Conservation (phyloP, 2,329 filamentous ascomycete genomes). For the Penicillium sp. region DNA sequence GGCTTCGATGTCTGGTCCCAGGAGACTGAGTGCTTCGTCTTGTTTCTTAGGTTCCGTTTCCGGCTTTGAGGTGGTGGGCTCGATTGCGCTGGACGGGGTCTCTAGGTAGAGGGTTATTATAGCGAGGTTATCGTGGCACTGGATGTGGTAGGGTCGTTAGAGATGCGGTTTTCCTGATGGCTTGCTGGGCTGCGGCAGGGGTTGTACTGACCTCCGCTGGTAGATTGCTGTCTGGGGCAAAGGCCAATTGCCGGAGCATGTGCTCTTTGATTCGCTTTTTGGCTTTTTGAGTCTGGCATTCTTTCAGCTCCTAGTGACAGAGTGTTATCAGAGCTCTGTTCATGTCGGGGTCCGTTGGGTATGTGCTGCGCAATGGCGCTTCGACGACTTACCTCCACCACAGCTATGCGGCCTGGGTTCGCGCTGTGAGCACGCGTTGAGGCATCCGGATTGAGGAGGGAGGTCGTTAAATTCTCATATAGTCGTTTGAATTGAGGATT, state of each 20-base stretch:
- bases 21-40: slow-evolving; percentile 29
- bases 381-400: slow-evolving; percentile 30
- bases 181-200: background rate
- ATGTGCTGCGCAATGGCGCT: background rate
- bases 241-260: slow-evolving; percentile 30
- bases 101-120: slow-evolving; percentile 40
- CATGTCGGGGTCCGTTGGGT: background rate
- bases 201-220: slow-evolving; percentile 31
- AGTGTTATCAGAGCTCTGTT: background rate
- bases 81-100: slow-evolving; percentile 21
- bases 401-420: slow-evolving; percentile 28
- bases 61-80: slow-evolving; percentile 11
- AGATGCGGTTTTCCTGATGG: background rate
- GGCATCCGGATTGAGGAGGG: slow-evolving; percentile 39
- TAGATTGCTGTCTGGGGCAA: slow-evolving; percentile 30
- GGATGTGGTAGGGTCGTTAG: background rate
- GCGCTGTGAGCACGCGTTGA: slow-evolving; percentile 34
- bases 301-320: slow-evolving; percentile 32
- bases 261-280: slow-evolving; percentile 35
- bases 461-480: slow-evolving; percentile 38
- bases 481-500: slow-evolving; percentile 44
- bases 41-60: slow-evolving; percentile 10
- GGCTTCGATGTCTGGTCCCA: slow-evolving; percentile 33
- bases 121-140: slow-evolving; percentile 35
- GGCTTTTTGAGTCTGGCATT: slow-evolving; percentile 29